Evolutionary conservation across 2,329 filamentous ascomycete species (phyloP).

Genomic region (Fusarium sulawesiense): DNA sequence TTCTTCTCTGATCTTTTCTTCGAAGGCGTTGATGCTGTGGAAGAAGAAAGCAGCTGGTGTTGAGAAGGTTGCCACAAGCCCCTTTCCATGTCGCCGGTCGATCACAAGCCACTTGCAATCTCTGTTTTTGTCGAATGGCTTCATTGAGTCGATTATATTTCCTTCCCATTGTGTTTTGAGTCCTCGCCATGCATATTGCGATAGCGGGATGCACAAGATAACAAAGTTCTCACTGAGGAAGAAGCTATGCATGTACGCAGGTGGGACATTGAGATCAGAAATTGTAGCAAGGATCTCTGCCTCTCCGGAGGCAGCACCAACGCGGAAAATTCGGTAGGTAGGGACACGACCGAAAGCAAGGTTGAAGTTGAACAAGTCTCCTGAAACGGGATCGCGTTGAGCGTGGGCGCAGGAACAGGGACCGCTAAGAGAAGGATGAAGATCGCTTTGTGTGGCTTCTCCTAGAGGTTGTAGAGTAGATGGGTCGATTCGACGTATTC

Average conservation of each 20-base stretch:
- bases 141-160: constrained; percentile 76
- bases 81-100: constrained; percentile 70
- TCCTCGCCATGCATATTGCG: constrained; percentile 69
- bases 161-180: constrained; percentile 70
- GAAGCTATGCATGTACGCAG: constrained; percentile 86
- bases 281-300: constrained; percentile 79
- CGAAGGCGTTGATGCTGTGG: constrained; percentile 82
- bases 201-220: constrained; percentile 77
- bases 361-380: constrained; percentile 86
- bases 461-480: constrained; percentile 79
- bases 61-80: constrained; percentile 76
- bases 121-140: constrained; percentile 67
- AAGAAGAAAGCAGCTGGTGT: constrained; percentile 80
- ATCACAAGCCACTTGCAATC: constrained; percentile 78
- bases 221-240: constrained; percentile 78
- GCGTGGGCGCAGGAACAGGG: constrained; percentile 77
- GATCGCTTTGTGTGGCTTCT: constrained; percentile 65
- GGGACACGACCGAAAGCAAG: constrained; percentile 68
- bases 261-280: constrained; percentile 56
- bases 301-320: constrained; percentile 69
- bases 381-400: constrained; percentile 75
- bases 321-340: constrained; percentile 77
- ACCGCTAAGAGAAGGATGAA: constrained; percentile 77
- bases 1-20: constrained; percentile 61
- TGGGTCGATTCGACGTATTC: constrained; percentile 72